phyloP scores from a whole-genome alignment of 192 early-diverging fungal genomes.

The Jimgerdemannia flammicorona region DNA sequence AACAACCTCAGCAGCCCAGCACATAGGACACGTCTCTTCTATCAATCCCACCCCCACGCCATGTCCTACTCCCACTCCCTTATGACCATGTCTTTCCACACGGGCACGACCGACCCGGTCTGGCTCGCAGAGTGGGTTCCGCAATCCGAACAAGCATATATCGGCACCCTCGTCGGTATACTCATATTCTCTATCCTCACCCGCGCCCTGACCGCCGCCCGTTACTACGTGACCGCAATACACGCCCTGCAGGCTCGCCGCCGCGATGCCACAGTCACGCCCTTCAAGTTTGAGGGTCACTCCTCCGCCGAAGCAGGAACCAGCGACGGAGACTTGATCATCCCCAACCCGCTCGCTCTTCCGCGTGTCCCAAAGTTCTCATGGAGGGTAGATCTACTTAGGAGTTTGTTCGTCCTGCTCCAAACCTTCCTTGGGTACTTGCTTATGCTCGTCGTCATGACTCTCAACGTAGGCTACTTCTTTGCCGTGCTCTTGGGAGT shows the following conservation, averaged over 20 bases:
- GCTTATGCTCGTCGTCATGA: constrained; percentile 54
- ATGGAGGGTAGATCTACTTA: constrained; percentile 38
- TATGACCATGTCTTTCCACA: constrained; percentile 17
- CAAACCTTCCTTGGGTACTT: constrained; percentile 37
- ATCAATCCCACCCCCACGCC: not conserved
- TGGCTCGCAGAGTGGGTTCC: constrained; percentile 41
- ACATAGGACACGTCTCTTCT: not conserved
- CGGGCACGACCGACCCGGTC: constrained; percentile 30
- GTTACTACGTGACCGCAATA: constrained; percentile 22
- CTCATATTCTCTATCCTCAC: constrained; percentile 41
- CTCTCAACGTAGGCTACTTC: constrained; percentile 47
- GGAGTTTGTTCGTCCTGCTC: constrained; percentile 36
- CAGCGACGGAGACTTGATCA: not conserved
- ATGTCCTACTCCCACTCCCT: not conserved
- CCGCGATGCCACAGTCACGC: too few relatives aligned
- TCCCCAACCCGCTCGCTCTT: not conserved
- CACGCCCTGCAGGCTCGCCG: too few relatives aligned
- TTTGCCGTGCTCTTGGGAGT: constrained; percentile 38
- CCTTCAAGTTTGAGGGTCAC: too few relatives aligned
- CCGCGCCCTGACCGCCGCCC: constrained; percentile 34
- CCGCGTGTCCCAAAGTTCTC: constrained; percentile 39
- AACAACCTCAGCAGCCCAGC: too few relatives aligned
- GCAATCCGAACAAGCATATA: constrained; percentile 36
- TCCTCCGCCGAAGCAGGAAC: too few relatives aligned
- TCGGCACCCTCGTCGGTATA: constrained; percentile 42